These are phyloP conservation scores for Arthrobotrys entomopaga DNA, from an alignment of 2,329 filamentous ascomycete species.

Conservation along the genomic window DNA sequence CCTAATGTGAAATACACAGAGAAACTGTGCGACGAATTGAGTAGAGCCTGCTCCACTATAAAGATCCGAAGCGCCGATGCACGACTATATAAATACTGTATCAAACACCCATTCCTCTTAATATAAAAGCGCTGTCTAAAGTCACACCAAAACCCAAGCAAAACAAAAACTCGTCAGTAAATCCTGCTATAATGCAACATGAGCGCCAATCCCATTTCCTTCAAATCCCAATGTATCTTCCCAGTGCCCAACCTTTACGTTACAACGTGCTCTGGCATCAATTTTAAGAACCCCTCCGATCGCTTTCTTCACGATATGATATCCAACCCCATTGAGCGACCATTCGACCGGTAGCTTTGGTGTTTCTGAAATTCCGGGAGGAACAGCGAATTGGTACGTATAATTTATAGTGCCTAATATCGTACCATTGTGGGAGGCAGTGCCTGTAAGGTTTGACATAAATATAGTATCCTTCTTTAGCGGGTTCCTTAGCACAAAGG, in stretches of 20 bases:
- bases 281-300: slow-evolving; percentile 82
- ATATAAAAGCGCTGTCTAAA: no score
- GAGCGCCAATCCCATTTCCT: slow-evolving; percentile 76
- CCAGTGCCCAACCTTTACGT: slow-evolving; percentile 79
- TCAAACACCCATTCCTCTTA: no score
- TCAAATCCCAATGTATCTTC: slow-evolving; percentile 58
- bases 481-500: slow-evolving; percentile 84
- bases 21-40: no score
- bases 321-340: slow-evolving; percentile 80
- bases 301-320: slow-evolving; percentile 80
- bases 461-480: slow-evolving; percentile 77
- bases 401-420: slow-evolving; percentile 83
- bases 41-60: no score
- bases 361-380: slow-evolving; percentile 74
- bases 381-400: slow-evolving; percentile 77
- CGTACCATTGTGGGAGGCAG: slow-evolving; percentile 83
- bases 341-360: slow-evolving; percentile 85
- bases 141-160: neutral
- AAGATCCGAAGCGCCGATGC: no score
- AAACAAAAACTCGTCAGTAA: neutral
- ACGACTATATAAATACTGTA: no score
- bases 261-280: slow-evolving; percentile 79
- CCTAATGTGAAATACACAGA: no score
- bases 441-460: slow-evolving; percentile 83
- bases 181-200: slow-evolving; percentile 65